Percentiles rank a stretch among this genome's conserved stretches.
phyloP scores from a whole-genome alignment of 768 basidiomycete species.

The Tephrocybe rancida region DNA sequence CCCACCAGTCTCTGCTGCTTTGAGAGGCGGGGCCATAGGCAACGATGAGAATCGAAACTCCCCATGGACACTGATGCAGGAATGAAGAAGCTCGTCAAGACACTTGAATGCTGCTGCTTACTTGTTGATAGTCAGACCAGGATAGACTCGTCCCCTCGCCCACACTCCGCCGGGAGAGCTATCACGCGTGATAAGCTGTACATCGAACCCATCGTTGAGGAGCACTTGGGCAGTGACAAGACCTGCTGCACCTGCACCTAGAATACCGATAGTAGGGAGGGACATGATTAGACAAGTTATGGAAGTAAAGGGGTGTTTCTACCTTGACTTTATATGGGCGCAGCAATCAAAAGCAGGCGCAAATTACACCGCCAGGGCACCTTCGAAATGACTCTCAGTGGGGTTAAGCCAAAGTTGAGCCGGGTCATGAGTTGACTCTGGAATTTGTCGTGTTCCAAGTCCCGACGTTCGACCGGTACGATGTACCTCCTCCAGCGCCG shows the following conservation, averaged over 20 bases:
- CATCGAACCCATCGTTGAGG: constrained; percentile 55
- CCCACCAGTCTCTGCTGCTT: constrained; percentile 37
- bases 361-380: too few relatives aligned
- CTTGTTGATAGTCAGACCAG: constrained; percentile 63
- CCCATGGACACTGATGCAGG: constrained; percentile 53
- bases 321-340: too few relatives aligned
- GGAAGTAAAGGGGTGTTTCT: too few relatives aligned
- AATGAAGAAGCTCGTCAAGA: not conserved
- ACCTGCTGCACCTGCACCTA: constrained; percentile 17
- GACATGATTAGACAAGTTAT: not conserved
- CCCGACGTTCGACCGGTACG: too few relatives aligned
- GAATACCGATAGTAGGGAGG: constrained; percentile 4
- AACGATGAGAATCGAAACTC: constrained; percentile 62
- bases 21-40: constrained; percentile 48
- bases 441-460: too few relatives aligned
- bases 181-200: constrained; percentile 60
- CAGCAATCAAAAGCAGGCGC: too few relatives aligned
- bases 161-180: constrained; percentile 59
- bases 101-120: constrained; percentile 24
- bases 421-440: too few relatives aligned
- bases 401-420: too few relatives aligned
- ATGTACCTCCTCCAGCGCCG: too few relatives aligned
- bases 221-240: constrained; percentile 16
- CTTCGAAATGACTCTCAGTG: too few relatives aligned
- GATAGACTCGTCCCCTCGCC: constrained; percentile 57